Conservation (phyloP, 345 rosid species). For the Mercurialis annua region DNA sequence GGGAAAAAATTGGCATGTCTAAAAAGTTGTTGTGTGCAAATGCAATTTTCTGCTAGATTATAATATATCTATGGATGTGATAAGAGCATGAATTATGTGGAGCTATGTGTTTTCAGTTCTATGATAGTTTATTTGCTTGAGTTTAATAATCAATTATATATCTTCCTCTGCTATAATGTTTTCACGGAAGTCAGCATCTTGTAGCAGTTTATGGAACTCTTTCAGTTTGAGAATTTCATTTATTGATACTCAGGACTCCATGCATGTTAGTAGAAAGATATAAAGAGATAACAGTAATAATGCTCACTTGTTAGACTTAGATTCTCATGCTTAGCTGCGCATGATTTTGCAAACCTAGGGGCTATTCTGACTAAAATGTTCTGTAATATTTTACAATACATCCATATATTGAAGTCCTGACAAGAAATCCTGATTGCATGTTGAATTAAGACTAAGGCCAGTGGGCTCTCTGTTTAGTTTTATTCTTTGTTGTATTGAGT, state of each 20-base stretch:
- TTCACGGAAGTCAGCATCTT: neutral
- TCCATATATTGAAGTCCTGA: too few species aligned
- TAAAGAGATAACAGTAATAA: neutral
- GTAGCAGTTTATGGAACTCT: neutral
- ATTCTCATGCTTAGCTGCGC: neutral
- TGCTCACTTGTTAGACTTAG: neutral
- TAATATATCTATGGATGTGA: too few species aligned
- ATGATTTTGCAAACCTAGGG: too few species aligned
- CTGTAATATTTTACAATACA: too few species aligned
- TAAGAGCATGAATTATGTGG: neutral
- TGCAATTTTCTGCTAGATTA: too few species aligned
- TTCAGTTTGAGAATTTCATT: neutral
- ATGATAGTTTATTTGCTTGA: neutral
- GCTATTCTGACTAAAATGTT: too few species aligned
- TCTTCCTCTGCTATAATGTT: neutral
- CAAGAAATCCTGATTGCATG: too few species aligned
- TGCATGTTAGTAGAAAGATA: neutral
- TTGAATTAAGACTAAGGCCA: too few species aligned
- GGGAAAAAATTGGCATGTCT: too few species aligned
- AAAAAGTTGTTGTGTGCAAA: too few species aligned
- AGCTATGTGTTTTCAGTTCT: neutral
- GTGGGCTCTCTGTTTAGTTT: too few species aligned
- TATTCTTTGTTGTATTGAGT: too few species aligned
- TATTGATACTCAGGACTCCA: neutral
- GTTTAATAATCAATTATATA: neutral